phyloP scores from a whole-genome alignment of 371 early-diverging fungal genomes.

The Apophysomyces sp. region DNA sequence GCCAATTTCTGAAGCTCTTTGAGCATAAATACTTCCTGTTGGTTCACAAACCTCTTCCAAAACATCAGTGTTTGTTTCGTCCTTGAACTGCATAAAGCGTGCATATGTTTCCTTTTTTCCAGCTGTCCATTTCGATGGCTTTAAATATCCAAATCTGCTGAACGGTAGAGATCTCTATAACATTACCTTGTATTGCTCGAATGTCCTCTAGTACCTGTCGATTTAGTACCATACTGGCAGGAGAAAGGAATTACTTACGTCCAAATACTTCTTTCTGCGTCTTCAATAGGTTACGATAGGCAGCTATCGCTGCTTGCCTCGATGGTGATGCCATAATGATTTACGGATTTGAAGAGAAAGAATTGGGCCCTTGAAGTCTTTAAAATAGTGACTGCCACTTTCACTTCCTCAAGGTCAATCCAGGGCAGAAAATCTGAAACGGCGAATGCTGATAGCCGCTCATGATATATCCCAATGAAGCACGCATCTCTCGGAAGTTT shows the following conservation, averaged over 20 bases:
- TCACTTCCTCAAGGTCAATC: background rate
- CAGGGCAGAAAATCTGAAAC: no score
- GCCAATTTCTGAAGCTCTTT: slow-evolving; percentile 30
- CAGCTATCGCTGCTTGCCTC: slow-evolving; percentile 38
- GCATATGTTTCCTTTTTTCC: slow-evolving; percentile 41
- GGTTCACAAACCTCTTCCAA: slow-evolving; percentile 37
- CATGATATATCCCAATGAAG: no score
- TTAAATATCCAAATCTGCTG: background rate
- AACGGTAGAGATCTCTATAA: background rate
- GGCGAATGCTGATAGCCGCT: no score
- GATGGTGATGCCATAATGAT: slow-evolving; percentile 21
- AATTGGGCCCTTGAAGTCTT: background rate
- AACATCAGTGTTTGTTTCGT: slow-evolving; percentile 42
- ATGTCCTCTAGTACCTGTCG: slow-evolving; percentile 23
- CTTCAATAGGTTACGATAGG: slow-evolving; percentile 39
- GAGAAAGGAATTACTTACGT: slow-evolving; percentile 14
- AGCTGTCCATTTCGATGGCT: slow-evolving; percentile 15
- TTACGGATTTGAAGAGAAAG: background rate
- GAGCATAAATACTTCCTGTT: background rate
- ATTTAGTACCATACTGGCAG: background rate
- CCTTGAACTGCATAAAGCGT: slow-evolving; percentile 43
- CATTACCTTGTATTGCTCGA: slow-evolving; percentile 33
- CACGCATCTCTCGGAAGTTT: no score
- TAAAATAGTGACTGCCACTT: background rate
- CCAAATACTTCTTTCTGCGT: slow-evolving; percentile 45